Evolutionary conservation across 106 monocot species (phyloP), one percentile per base, ranked within the genome.

Genomic region (Allium cepa): DNA sequence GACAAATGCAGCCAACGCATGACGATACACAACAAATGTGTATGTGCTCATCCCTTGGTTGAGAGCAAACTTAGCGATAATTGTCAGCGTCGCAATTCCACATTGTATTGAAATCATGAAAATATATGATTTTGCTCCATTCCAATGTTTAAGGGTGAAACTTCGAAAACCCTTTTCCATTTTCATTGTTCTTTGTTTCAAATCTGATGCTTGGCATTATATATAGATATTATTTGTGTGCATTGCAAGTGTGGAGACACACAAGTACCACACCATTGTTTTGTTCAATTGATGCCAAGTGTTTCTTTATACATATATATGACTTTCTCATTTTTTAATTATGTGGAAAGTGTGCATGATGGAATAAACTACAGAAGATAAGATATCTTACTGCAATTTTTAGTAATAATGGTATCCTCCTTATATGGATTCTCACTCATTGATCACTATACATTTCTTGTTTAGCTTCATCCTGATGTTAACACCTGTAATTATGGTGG

Each of bases 1-100:
- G 51, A 66, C 51, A 10, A 27, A 49, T 51, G 66, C 14, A 26
- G 66, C 66, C 13, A 66, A 52, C 7, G 26, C 22, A 52, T 66
- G 17, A 13, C 66, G 66, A 66, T 66, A 66, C 10, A 66, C 51
- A 66, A 66, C 66, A 52, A 66, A 66, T 49, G 66, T 66, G 52
- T 13, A 66, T 11, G 66, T 66, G 50, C 66, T 66, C 66, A 66
- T 66, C 18, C 66, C 66, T 9, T 22, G 26, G 8, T 52, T 52
- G 3, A 66, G 66, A 2, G 66, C 66, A 52, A 66, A 66, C 66
- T 66, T 66, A 27, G 26, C 66, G 9, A 66, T 50, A 7, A 66
- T 66, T 49, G 50, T 66, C 51, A 66, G 10, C 27, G 16, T 7
- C 4, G 66, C 66, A 26, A 66, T 47, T 7, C 66, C 66, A 51